Conservation (phyloP, 1,284 basidiomycete genomes). For the Cerrena zonata region DNA sequence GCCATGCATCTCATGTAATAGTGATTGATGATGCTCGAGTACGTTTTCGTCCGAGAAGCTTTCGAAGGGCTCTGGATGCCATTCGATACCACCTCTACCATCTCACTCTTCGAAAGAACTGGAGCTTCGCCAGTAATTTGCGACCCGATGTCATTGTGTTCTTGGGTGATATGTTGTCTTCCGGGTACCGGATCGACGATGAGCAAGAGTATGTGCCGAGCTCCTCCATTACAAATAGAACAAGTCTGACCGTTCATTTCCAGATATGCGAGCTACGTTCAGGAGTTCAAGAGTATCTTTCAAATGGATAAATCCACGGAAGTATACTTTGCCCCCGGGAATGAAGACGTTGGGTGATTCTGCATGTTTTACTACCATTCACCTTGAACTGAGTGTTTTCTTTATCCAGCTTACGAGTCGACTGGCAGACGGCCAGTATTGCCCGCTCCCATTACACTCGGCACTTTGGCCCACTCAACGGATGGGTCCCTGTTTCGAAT, state of each 20-base stretch:
- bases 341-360: conserved; percentile 75
- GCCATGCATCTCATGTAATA: conserved; percentile 52
- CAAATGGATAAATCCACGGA: conserved; percentile 34
- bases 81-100: conserved; percentile 56
- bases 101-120: conserved; percentile 69
- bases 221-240: not conserved
- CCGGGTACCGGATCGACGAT: conserved; percentile 54
- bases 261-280: conserved; percentile 59
- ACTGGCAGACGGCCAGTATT: conserved; percentile 2
- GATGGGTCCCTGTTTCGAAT: conserved; percentile 50
- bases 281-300: conserved; percentile 63
- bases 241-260: conserved; percentile 18
- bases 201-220: conserved; percentile 57
- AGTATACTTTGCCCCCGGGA: conserved; percentile 74
- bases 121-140: conserved; percentile 58
- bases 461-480: conserved; percentile 67
- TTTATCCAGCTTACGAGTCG: not conserved
- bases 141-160: conserved; percentile 73
- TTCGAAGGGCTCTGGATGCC: conserved; percentile 33
- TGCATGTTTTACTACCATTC: conserved; percentile 8
- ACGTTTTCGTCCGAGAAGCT: conserved; percentile 45
- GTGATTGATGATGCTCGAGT: conserved; percentile 78
- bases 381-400: not conserved
- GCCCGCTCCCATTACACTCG: conserved; percentile 48
- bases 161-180: conserved; percentile 74